Base-by-base conservation (phyloP, 2,329 filamentous ascomycete genomes). In the Aureobasidium sp. region DNA sequence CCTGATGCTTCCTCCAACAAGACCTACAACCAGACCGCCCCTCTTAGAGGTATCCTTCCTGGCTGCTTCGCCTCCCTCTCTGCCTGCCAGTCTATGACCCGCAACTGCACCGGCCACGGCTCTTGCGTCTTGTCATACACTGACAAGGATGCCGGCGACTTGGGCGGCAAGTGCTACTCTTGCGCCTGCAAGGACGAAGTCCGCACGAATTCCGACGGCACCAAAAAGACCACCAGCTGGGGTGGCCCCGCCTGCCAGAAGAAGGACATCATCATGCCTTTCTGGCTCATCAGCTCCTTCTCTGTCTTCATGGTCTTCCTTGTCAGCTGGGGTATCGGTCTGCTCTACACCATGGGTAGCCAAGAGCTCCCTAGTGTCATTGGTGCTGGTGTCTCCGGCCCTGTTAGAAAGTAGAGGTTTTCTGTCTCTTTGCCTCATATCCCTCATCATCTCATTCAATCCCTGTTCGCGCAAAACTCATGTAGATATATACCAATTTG, bases 311-410 rank as follows among this genome's bases (percentile, higher is more conserved):
- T 95, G 65, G 76, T 94, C 1, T 82, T 84, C 50, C 76, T 89
- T 41, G 76, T 95, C 32, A 81, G 80, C 41, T 86, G 88, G 72
- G 86, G 85, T 11, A 86, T 97, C 67, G 85, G 87, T 6, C 78
- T 96, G 80, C 75, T 99, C 60, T 94, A 88, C 75, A 86, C 79
- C 65, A 89, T 97, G 69, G 94, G 93, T 37, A 84, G 89, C 73
- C 86, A 96, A 78, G 88, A 91, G 76, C 79, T 97, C 66, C 94
- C 94, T 0, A 91, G 91, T 68, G 93, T 99, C 9, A 92, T 99
- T 74, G 91, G 91, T n/a, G 94, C 94, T 52, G 94, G 94, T 65
- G 93, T 99, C 41, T 89, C 88, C 66, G 84, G 86, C 64, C 81
- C 86, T 37, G 91, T 72, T 57, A 68, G 47, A 36, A 61, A 55